Evolutionary conservation across 2,329 filamentous ascomycete genomes (phyloP).

Genomic region (Pestalotiopsis sp.): DNA sequence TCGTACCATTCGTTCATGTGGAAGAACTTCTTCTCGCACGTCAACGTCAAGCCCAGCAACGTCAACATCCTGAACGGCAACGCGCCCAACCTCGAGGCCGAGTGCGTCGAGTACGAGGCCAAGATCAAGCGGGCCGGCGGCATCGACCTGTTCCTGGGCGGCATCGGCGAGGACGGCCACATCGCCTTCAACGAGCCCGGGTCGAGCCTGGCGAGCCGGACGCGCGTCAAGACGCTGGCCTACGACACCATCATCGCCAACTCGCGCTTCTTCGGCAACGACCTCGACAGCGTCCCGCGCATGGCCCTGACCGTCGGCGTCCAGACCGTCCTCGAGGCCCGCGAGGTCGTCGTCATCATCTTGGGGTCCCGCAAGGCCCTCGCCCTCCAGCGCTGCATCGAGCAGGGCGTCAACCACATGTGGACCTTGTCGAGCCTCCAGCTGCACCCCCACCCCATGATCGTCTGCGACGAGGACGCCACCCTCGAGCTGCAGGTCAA

Average conservation of each 20-base stretch:
- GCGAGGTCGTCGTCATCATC: constrained; percentile 83
- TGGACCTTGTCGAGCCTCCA: constrained; percentile 85
- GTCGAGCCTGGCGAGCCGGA: constrained; percentile 75
- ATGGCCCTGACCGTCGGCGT: constrained; percentile 87
- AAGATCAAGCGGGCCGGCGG: constrained; percentile 75
- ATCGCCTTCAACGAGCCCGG: constrained; percentile 92
- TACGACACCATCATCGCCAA: constrained; percentile 88
- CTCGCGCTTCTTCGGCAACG: constrained; percentile 79
- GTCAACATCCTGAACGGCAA: constrained; percentile 87
- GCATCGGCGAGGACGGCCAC: constrained; percentile 84
- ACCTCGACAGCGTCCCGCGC: constrained; percentile 73
- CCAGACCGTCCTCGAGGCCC: constrained; percentile 78
- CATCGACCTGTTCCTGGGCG: constrained; percentile 84
- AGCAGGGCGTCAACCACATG: constrained; percentile 86
- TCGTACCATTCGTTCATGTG: constrained; percentile 95
- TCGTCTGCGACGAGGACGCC: constrained; percentile 82
- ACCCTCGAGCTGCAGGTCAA: constrained; percentile 74
- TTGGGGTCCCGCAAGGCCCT: constrained; percentile 80
- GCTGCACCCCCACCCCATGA: constrained; percentile 78
- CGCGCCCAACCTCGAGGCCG: constrained; percentile 71
- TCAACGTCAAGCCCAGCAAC: constrained; percentile 79
- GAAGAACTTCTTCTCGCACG: constrained; percentile 85
- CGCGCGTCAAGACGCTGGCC: constrained; percentile 82
- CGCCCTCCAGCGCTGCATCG: constrained; percentile 78
- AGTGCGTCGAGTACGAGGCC: constrained; percentile 79